Evolutionary conservation across 2,329 filamentous ascomycete species (phyloP).

Genomic region (Hymenoscyphus fructigenus): DNA sequence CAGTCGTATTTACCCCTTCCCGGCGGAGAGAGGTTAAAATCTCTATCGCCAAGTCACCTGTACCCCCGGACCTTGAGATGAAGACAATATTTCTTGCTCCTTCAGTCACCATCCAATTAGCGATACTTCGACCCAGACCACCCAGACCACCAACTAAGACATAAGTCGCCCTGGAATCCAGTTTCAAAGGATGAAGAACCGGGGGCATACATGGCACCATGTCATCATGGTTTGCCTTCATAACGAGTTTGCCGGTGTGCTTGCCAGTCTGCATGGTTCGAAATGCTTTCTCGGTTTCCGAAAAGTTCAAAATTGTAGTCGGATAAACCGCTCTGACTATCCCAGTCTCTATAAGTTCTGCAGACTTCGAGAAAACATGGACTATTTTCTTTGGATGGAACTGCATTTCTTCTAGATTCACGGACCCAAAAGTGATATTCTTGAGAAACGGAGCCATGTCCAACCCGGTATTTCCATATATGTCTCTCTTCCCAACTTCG

Average conservation of each 20-base stretch:
- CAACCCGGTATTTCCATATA: conserved; percentile 30
- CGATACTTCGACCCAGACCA: conserved; percentile 24
- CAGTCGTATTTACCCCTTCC: conserved; percentile 42
- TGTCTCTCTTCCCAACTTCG: conserved; percentile 37
- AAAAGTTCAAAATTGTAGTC: not conserved
- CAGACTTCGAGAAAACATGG: not conserved
- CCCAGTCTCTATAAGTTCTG: not conserved
- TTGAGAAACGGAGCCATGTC: conserved; percentile 14
- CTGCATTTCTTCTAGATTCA: not conserved
- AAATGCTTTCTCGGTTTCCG: not conserved
- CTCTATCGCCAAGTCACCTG: not conserved
- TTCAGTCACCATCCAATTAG: conserved; percentile 11
- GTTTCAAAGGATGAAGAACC: conserved; percentile 12
- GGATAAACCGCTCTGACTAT: not conserved
- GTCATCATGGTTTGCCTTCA: conserved; percentile 2
- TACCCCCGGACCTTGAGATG: conserved; percentile 23
- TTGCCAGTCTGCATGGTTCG: conserved; percentile 5
- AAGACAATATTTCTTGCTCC: conserved; percentile 18
- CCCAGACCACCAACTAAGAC: conserved; percentile 29
- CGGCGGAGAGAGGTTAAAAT: conserved; percentile 9
- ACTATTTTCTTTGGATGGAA: not conserved
- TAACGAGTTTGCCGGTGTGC: conserved; percentile 18
- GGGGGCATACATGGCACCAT: conserved; percentile 1
- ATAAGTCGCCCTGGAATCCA: conserved; percentile 17
- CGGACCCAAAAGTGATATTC: conserved; percentile 10